Evolutionary conservation across 148 eudicot species (phyloP).

Genomic region (Rheum nobile): DNA sequence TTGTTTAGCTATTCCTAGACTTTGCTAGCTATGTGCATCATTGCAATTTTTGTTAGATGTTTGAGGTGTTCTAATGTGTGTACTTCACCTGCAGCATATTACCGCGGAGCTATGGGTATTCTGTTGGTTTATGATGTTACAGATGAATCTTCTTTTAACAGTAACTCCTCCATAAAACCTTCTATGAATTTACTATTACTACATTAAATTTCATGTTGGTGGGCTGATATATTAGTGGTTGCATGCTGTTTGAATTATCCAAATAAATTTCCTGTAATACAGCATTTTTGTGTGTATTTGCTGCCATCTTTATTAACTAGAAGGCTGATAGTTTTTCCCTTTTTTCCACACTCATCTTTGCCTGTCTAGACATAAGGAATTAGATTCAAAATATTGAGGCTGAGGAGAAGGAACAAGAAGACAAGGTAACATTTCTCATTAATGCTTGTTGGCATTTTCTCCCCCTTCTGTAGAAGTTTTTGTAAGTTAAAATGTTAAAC

Average conservation of each 20-base stretch:
- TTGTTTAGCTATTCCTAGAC: not conserved
- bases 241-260: not conserved
- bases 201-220: not conserved
- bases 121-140: constrained; percentile 80
- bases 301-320: not conserved
- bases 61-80: not conserved
- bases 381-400: constrained; percentile 85
- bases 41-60: not conserved
- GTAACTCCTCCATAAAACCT: constrained; percentile 23
- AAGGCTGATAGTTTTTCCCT: not conserved
- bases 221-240: not conserved
- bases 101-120: constrained; percentile 92
- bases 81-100: constrained; percentile 21
- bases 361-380: constrained; percentile 60
- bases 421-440: constrained; percentile 33
- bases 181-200: not conserved
- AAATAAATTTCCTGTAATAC: not conserved
- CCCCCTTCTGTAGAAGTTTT: too few relatives aligned
- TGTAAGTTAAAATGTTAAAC: not conserved
- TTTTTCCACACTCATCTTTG: constrained; percentile 5
- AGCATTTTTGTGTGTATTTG: not conserved
- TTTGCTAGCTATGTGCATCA: not conserved
- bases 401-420: constrained; percentile 84
- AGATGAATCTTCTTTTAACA: constrained; percentile 76
- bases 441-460: not conserved